phyloP scores from a whole-genome alignment of 805 yeast genomes.

The Saccharomycopsis sp. region DNA sequence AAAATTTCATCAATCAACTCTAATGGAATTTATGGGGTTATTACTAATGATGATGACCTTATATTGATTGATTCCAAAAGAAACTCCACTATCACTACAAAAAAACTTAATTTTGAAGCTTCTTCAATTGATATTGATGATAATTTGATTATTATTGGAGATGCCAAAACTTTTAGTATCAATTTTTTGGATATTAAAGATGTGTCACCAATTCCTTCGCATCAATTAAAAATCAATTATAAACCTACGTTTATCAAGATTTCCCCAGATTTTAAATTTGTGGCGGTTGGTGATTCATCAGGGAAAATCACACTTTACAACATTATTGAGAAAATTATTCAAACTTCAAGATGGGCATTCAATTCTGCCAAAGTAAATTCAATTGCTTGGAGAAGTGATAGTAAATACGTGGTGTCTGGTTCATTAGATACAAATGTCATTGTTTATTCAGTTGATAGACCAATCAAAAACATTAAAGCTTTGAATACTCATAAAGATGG shows the following conservation, averaged over 20 bases:
- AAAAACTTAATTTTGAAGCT: constrained; percentile 29
- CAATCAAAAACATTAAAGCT: constrained; percentile 64
- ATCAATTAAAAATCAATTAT: constrained; percentile 5
- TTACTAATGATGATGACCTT: constrained; percentile 35
- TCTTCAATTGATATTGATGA: constrained; percentile 37
- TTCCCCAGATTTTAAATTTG: constrained; percentile 55
- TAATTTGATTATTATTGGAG: constrained; percentile 39
- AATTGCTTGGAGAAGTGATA: constrained; percentile 71
- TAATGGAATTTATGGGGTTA: constrained; percentile 30
- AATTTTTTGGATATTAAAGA: constrained; percentile 30
- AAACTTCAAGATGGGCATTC: constrained; percentile 92
- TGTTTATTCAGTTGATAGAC: constrained; percentile 69
- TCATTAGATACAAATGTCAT: constrained; percentile 77
- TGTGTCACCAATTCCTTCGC: constrained; percentile 22
- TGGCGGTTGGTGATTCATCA: constrained; percentile 78
- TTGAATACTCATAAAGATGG: constrained; percentile 87
- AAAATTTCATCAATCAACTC: constrained; percentile 27
- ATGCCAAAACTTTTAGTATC: constrained; percentile 30
- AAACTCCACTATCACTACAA: constrained; percentile 20
- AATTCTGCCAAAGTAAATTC: constrained; percentile 75
- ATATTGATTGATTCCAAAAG: constrained; percentile 20
- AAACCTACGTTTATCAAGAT: constrained; percentile 49
- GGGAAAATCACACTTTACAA: constrained; percentile 80
- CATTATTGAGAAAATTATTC: constrained; percentile 39
- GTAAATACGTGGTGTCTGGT: constrained; percentile 63